A percentile compares a stretch with the other conserved stretches of the same genome.
phyloP scores from a whole-genome alignment of 148 eudicot genomes.

The Mesembryanthemum crystallinum region DNA sequence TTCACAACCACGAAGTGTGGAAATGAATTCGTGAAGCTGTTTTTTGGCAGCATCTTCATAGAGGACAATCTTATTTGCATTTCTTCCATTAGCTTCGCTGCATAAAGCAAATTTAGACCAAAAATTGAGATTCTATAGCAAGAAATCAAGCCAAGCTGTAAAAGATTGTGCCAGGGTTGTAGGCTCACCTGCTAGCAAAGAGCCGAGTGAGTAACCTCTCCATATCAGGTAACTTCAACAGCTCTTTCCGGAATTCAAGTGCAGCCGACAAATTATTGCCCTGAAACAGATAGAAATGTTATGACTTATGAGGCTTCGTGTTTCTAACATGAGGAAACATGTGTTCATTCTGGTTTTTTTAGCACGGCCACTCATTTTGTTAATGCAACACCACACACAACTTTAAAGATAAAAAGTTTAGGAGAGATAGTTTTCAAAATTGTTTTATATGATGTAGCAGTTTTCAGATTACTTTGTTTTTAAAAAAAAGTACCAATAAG shows the following conservation, averaged over 20 bases:
- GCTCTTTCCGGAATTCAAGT: constrained; percentile 75
- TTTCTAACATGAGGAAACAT: too few relatives aligned
- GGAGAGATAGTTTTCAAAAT: too few relatives aligned
- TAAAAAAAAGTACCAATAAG: too few relatives aligned
- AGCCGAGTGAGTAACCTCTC: constrained; percentile 85
- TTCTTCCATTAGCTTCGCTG: constrained; percentile 95
- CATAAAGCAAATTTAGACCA: constrained; percentile 17
- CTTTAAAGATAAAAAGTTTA: too few relatives aligned
- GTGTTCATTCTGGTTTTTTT: too few relatives aligned
- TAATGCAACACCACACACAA: too few relatives aligned
- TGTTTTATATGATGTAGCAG: too few relatives aligned
- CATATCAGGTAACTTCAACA: constrained; percentile 85
- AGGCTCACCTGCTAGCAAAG: constrained; percentile 74
- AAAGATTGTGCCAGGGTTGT: background rate
- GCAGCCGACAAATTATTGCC: constrained; percentile 55
- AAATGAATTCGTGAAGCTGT: constrained; percentile 90
- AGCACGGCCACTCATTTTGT: too few relatives aligned
- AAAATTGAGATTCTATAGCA: constrained; percentile 4
- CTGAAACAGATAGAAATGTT: constrained; percentile 38
- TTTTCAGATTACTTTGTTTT: too few relatives aligned
- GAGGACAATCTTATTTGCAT: constrained; percentile 75
- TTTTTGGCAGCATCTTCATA: constrained; percentile 94
- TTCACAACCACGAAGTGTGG: constrained; percentile 90
- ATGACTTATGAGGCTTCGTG: too few relatives aligned
- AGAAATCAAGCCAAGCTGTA: constrained; percentile 8